Evolutionary conservation across 306 rosid species (phyloP).

Genomic region (Arachis stenosperma): DNA sequence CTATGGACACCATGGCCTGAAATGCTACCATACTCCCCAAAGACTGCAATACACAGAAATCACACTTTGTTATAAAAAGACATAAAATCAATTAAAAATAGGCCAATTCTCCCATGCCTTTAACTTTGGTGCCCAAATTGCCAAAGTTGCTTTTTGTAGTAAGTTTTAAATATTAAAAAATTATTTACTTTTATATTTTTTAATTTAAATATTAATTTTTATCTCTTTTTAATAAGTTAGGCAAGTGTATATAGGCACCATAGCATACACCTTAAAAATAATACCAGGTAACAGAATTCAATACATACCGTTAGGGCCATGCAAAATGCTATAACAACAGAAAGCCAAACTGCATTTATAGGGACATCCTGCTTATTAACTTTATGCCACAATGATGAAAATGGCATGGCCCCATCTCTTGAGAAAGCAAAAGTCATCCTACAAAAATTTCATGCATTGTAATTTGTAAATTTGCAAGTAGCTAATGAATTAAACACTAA

Average conservation of each 20-base stretch:
- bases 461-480: constrained; percentile 32
- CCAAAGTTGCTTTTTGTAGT: too few relatives aligned
- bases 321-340: constrained; percentile 75
- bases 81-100: too few relatives aligned
- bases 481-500: constrained; percentile 22
- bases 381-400: constrained; percentile 84
- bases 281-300: not conserved
- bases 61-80: too few relatives aligned
- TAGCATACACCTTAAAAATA: not conserved
- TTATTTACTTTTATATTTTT: too few relatives aligned
- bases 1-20: constrained; percentile 94
- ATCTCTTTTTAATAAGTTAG: too few relatives aligned
- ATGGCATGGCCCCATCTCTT: constrained; percentile 98
- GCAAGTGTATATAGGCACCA: too few relatives aligned
- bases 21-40: constrained; percentile 96
- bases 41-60: constrained; percentile 56
- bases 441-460: constrained; percentile 32
- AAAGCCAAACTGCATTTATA: constrained; percentile 88
- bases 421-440: constrained; percentile 99
- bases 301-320: constrained; percentile 85
- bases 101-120: too few relatives aligned
- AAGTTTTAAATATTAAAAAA: too few relatives aligned
- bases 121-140: too few relatives aligned
- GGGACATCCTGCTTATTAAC: constrained; percentile 88
- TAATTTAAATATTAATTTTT: too few relatives aligned